Base-by-base conservation (phyloP, 371 early-diverging fungal species). In the Zopfochytrium polystomum region DNA sequence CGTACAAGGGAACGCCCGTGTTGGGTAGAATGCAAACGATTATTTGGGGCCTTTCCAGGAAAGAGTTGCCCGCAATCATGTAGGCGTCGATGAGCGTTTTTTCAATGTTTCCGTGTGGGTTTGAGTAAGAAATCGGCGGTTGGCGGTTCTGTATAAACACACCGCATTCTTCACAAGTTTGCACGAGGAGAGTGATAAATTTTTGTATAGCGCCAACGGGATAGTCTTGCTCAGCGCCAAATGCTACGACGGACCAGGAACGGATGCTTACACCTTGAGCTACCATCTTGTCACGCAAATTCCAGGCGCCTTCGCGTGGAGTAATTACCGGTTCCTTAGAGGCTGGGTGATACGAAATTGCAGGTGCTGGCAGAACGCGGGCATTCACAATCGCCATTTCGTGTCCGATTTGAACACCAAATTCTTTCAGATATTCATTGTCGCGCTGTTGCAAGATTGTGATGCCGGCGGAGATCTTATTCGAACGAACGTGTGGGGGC, bases 271-370 rank as follows among this genome's bases (percentile, higher is more conserved):
- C 87, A 31, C 92, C 91, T 27, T 79, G 77, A 27, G 81, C 84
- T 1, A 91, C 82, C 75, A 87, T 88, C 76, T 91, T 91, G 61
- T 88, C 89, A 55, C 86, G 81, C 62, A 97, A 76, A 72, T 96
- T 94, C 97, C 97, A 97, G 11, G 88, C 85, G 33, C 96, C 96
- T 60, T 79, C 82, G 15, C 76, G 68, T 13, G 97, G 96, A 25
- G 76, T 73, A 48, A 91, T 80, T 22, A 68, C 71, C 32, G 87
- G 78, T 23, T 89, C 88, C 33, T 82, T 75, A 29, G 83, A 82
- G 0, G 67, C 70, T 0, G 71, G 69, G 51, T 86, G 81, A 59
- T 93, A 95, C 13, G 75, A 70, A 59, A 97, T 75, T 20, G 78
- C 82, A 2, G 96, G 95, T 2, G 88, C 68, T 0, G 83, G 83